Evolutionary conservation across 1,284 basidiomycete species (phyloP).

Genomic region (Phellopilus nigrolimitatus): DNA sequence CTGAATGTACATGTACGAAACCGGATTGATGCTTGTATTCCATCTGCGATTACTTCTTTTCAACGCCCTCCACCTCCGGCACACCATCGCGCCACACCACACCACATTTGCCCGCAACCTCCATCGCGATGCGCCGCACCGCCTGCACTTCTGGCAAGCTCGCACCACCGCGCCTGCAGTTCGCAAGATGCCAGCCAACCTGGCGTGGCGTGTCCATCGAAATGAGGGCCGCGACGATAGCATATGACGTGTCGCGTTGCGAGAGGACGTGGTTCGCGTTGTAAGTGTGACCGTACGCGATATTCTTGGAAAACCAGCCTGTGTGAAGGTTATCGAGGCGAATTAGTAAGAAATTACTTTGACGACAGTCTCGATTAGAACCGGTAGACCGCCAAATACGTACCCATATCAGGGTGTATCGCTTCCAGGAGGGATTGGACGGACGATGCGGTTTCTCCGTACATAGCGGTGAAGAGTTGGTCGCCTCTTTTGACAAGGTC

Average conservation of each 20-base stretch:
- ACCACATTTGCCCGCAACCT: constrained; percentile 15
- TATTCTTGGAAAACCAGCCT: constrained; percentile 19
- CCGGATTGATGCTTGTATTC: too few relatives aligned
- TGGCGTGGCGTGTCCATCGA: constrained; percentile 32
- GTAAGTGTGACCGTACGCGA: constrained; percentile 32
- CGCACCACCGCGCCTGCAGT: constrained; percentile 16
- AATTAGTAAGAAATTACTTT: neutral
- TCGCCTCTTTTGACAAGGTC: constrained; percentile 12
- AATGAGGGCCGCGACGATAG: constrained; percentile 32
- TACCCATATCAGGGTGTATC: constrained; percentile 24
- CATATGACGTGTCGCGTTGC: constrained; percentile 31
- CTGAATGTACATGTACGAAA: too few relatives aligned
- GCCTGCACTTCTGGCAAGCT: constrained; percentile 12
- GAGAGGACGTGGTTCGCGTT: constrained; percentile 25
- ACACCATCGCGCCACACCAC: constrained; percentile 17
- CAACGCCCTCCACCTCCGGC: constrained; percentile 16
- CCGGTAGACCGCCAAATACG: neutral
- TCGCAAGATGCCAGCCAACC: constrained; percentile 31
- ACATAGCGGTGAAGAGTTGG: constrained; percentile 17
- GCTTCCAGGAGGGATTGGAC: constrained; percentile 22
- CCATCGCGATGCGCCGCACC: constrained; percentile 14
- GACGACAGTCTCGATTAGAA: neutral
- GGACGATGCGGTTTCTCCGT: constrained; percentile 19
- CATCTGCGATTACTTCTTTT: neutral
- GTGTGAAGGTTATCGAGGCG: too few relatives aligned